phyloP scores from a whole-genome alignment of 2,329 filamentous ascomycete species.

The Botrytis elliptica region DNA sequence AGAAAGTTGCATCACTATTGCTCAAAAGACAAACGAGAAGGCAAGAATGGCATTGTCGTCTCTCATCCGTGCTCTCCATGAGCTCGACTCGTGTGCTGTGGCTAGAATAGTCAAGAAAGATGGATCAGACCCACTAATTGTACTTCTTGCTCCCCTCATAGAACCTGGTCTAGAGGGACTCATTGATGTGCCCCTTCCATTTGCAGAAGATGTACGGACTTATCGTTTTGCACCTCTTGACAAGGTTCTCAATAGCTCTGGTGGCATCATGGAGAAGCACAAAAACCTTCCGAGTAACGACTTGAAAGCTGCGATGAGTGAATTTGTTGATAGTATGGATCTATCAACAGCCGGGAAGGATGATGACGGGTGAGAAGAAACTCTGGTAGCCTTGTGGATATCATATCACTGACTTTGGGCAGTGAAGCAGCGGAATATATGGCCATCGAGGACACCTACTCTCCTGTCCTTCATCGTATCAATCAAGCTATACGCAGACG shows the following conservation, averaged over 20 bases:
- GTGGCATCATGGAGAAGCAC: slow-evolving; percentile 76
- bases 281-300: slow-evolving; percentile 76
- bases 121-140: slow-evolving; percentile 70
- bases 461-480: slow-evolving; percentile 82
- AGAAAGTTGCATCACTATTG: slow-evolving; percentile 72
- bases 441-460: slow-evolving; percentile 77
- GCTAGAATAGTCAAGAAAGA: slow-evolving; percentile 85
- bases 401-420: slow-evolving; percentile 18
- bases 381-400: slow-evolving; percentile 18
- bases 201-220: slow-evolving; percentile 85
- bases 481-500: slow-evolving; percentile 82
- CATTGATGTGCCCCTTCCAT: slow-evolving; percentile 86
- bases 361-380: slow-evolving; percentile 63
- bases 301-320: slow-evolving; percentile 77
- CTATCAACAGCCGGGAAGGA: slow-evolving; percentile 69
- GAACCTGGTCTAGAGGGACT: slow-evolving; percentile 80
- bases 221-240: slow-evolving; percentile 92
- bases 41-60: slow-evolving; percentile 84
- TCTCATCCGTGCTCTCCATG: slow-evolving; percentile 81
- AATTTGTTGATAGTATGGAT: slow-evolving; percentile 93
- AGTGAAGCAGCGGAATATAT: slow-evolving; percentile 65
- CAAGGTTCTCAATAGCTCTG: slow-evolving; percentile 81
- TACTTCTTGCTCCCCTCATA: slow-evolving; percentile 78
- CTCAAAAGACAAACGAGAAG: slow-evolving; percentile 75
- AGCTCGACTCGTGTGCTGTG: slow-evolving; percentile 81